Evolutionary conservation across 1,284 basidiomycete species (phyloP).

Genomic region (Boletellus deceptivus): DNA sequence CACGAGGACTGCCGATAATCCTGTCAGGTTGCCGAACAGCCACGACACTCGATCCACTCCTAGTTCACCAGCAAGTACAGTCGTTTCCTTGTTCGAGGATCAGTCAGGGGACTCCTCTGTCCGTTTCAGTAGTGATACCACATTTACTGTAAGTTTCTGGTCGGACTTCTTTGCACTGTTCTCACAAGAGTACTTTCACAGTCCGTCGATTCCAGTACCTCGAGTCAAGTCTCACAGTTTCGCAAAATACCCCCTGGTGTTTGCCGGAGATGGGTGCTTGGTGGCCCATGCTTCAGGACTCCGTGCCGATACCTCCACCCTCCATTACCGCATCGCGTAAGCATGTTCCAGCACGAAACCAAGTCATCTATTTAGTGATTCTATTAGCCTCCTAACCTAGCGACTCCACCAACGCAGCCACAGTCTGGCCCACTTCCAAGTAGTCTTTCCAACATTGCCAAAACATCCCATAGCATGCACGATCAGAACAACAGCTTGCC

Average conservation of each 20-base stretch:
- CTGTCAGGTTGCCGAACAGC: constrained; percentile 14
- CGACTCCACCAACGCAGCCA: not conserved
- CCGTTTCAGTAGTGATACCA: constrained; percentile 14
- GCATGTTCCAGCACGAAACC: not conserved
- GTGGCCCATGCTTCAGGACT: accelerated
- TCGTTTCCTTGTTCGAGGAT: constrained; percentile 22
- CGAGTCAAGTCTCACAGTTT: not conserved
- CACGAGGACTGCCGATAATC: not conserved
- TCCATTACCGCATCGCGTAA: constrained; percentile 6
- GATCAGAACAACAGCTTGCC: not conserved
- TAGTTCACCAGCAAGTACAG: constrained; percentile 12
- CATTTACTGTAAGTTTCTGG: constrained; percentile 19
- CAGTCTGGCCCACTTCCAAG: not conserved
- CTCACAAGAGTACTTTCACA: constrained; percentile 2
- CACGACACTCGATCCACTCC: constrained; percentile 2
- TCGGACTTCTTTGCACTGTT: not conserved
- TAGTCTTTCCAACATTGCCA: not conserved
- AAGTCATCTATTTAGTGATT: not conserved
- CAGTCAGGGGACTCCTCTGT: constrained; percentile 12
- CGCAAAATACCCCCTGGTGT: accelerated
- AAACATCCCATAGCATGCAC: not conserved
- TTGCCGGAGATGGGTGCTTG: constrained; percentile 8
- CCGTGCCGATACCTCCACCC: constrained; percentile 16
- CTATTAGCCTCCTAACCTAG: not conserved
- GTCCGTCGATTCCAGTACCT: constrained; percentile 21